Conservation (phyloP, 129 eudicot genomes). For the Helianthus tuberosus region DNA sequence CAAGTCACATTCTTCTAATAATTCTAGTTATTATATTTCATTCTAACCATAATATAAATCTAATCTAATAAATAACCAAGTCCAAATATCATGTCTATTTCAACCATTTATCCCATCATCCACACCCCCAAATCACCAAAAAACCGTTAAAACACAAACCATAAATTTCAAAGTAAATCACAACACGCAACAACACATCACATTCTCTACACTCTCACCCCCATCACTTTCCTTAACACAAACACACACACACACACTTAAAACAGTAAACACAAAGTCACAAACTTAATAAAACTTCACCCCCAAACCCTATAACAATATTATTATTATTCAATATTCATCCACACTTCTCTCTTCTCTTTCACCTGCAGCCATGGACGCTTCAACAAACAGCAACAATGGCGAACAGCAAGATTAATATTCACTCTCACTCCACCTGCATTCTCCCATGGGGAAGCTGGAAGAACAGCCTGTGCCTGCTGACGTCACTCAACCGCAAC, state of each 20-base stretch:
- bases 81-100: neutral
- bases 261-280: conserved; percentile 19
- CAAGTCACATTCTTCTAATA: too few species aligned
- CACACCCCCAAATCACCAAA: neutral
- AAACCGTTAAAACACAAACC: neutral
- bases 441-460: conserved; percentile 73
- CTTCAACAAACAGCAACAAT: conserved; percentile 29
- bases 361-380: conserved; percentile 32
- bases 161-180: neutral
- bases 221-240: conserved; percentile 28
- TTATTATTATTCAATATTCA: conserved; percentile 2
- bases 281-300: conserved; percentile 9
- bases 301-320: conserved; percentile 30
- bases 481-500: conserved; percentile 39
- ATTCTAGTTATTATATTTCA: neutral
- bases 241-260: neutral
- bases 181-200: neutral
- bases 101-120: neutral
- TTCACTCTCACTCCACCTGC: conserved; percentile 40
- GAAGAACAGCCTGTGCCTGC: conserved; percentile 57
- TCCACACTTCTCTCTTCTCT: neutral
- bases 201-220: neutral
- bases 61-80: too few species aligned
- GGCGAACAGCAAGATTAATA: conserved; percentile 38
- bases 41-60: too few species aligned